These are phyloP conservation scores for Chytriomyces sp. DNA, from an alignment of 192 early-diverging fungal species.

Conservation along the genomic window DNA sequence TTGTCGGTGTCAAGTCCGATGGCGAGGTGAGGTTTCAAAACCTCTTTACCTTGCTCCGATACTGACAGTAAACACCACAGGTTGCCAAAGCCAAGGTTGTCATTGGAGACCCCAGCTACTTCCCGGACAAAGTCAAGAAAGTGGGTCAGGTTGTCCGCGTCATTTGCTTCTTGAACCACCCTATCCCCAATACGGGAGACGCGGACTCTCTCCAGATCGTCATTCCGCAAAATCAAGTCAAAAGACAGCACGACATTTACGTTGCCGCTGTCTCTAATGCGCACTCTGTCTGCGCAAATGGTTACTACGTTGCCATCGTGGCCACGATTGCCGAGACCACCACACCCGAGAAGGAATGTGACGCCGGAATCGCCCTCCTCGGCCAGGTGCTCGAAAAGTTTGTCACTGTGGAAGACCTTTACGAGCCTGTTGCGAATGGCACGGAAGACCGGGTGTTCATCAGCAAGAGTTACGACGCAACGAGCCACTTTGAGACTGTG, in stretches of 20 bases:
- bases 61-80: constrained; percentile 28
- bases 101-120: constrained; percentile 97
- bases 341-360: constrained; percentile 88
- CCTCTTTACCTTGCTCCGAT: neutral
- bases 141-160: constrained; percentile 89
- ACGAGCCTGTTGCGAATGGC: constrained; percentile 86
- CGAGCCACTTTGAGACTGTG: constrained; percentile 98
- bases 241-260: constrained; percentile 95
- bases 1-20: constrained; percentile 88
- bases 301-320: constrained; percentile 92
- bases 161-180: constrained; percentile 90
- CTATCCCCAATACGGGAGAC: constrained; percentile 86
- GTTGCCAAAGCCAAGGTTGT: constrained; percentile 80
- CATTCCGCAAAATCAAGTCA: constrained; percentile 96
- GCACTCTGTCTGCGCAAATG: constrained; percentile 91
- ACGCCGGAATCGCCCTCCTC: constrained; percentile 83
- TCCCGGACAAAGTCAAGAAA: constrained; percentile 76
- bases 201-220: constrained; percentile 93
- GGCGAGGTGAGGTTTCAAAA: constrained; percentile 58
- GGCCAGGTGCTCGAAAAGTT: constrained; percentile 93
- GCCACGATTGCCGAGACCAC: constrained; percentile 93
- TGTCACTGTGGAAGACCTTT: constrained; percentile 80
- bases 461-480: constrained; percentile 95
- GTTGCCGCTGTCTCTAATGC: constrained; percentile 84
- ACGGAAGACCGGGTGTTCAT: constrained; percentile 82